phyloP scores from a whole-genome alignment of 179 eudicot genomes.

The Gypsophila paniculata region DNA sequence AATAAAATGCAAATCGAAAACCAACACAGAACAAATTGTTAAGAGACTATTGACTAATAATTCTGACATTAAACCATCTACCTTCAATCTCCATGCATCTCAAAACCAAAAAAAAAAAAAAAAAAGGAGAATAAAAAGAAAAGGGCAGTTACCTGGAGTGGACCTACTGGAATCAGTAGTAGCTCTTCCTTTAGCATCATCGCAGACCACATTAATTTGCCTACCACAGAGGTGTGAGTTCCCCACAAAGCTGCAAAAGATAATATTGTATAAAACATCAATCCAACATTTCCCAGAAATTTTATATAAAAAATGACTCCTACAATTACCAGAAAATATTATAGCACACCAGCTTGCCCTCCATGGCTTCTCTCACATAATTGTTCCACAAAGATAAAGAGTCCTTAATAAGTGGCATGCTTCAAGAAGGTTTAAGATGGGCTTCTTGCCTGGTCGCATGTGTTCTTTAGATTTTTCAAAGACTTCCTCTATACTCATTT shows the following conservation, averaged over 20 bases:
- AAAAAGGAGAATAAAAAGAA: background rate
- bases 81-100: conserved; percentile 1
- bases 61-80: background rate
- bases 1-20: conserved; percentile 2
- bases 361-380: background rate
- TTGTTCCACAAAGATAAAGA: background rate
- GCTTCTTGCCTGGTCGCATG: background rate
- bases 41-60: background rate
- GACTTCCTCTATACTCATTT: background rate
- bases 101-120: background rate
- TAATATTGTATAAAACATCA: background rate
- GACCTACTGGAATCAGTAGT: conserved; percentile 37
- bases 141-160: conserved; percentile 42
- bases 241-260: conserved; percentile 62
- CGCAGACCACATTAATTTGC: conserved; percentile 57
- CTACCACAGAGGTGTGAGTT: conserved; percentile 77
- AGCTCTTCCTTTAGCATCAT: conserved; percentile 40
- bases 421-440: background rate
- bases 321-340: background rate
- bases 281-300: background rate
- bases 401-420: background rate
- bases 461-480: background rate
- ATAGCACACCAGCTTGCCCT: background rate
- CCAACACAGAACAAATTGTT: background rate
- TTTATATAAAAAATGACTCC: background rate